Evolutionary conservation across 176 grass and related monocot species (phyloP).

Genomic region (Echinochloa phyllopogon): DNA sequence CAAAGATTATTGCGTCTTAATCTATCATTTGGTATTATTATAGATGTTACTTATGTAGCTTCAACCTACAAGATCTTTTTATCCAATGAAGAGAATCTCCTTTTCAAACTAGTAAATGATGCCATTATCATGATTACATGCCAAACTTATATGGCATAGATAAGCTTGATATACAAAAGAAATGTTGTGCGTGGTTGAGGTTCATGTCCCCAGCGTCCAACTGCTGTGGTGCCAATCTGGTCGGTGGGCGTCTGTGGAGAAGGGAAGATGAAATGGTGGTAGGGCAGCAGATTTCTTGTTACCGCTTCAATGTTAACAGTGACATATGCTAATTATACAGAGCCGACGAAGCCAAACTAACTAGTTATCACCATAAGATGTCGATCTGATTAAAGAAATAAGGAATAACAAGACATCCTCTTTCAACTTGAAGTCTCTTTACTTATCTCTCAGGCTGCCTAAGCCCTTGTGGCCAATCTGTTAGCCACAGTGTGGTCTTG

Average conservation of each 20-base stretch:
- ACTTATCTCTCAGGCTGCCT: neutral
- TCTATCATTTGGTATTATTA: constrained; percentile 17
- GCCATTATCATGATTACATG: neutral
- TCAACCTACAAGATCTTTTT: neutral
- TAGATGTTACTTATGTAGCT: neutral
- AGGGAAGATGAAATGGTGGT: neutral
- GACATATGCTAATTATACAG: neutral
- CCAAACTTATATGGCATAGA: neutral
- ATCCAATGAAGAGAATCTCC: neutral
- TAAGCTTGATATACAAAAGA: neutral
- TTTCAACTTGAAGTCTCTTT: neutral
- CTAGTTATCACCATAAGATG: neutral
- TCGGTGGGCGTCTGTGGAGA: neutral
- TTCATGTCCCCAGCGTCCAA: neutral
- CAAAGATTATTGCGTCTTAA: neutral
- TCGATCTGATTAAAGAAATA: neutral
- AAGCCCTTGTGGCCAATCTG: neutral
- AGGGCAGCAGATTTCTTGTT: neutral
- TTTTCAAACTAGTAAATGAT: constrained; percentile 3
- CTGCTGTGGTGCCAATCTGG: neutral
- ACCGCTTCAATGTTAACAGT: neutral
- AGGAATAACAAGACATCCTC: neutral
- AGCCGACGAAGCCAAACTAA: neutral
- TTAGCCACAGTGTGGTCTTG: neutral
- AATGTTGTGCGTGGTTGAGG: neutral